Percentiles rank a stretch among this genome's conserved stretches.
Conservation (phyloP, 805 yeast species). For the Sporopachydermia lactativora region DNA sequence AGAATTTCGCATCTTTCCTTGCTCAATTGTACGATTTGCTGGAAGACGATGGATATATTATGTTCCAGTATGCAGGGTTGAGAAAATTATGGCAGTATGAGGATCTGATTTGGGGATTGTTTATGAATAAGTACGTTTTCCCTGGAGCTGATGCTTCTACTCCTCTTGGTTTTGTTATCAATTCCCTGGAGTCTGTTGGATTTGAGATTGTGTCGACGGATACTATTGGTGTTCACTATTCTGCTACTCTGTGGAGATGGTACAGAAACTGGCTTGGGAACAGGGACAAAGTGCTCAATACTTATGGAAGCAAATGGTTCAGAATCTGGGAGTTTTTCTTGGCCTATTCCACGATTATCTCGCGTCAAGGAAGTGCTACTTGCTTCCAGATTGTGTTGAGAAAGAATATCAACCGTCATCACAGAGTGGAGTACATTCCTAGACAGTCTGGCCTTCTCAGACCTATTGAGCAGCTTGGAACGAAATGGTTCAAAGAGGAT, state of each 20-base stretch:
- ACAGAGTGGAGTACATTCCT: slow-evolving; percentile 72
- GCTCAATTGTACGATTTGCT: slow-evolving; percentile 73
- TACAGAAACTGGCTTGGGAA: slow-evolving; percentile 87
- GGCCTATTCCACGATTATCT: slow-evolving; percentile 66
- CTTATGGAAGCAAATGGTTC: slow-evolving; percentile 83
- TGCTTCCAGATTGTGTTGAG: slow-evolving; percentile 85
- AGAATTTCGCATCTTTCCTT: slow-evolving; percentile 64
- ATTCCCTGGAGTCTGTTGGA: slow-evolving; percentile 67
- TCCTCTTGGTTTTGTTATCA: slow-evolving; percentile 72
- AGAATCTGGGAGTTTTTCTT: slow-evolving; percentile 89
- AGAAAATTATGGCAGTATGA: slow-evolving; percentile 92
- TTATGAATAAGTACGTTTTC: slow-evolving; percentile 92
- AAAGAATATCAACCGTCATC: slow-evolving; percentile 76
- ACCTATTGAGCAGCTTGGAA: slow-evolving; percentile 39
- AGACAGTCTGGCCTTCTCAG: slow-evolving; percentile 57
- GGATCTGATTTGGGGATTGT: slow-evolving; percentile 87
- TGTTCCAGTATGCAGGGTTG: slow-evolving; percentile 78
- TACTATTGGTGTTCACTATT: slow-evolving; percentile 86
- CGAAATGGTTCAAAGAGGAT: slow-evolving; percentile 39
- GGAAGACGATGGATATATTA: slow-evolving; percentile 85
- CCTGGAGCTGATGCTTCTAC: slow-evolving; percentile 97
- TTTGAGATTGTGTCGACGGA: slow-evolving; percentile 76
- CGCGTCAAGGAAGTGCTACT: slow-evolving; percentile 89
- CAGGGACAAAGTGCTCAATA: slow-evolving; percentile 58
- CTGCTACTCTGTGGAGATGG: slow-evolving; percentile 89